Evolutionary conservation across 805 yeast species (phyloP).

Genomic region (Schizosaccharomyces lindneri): DNA sequence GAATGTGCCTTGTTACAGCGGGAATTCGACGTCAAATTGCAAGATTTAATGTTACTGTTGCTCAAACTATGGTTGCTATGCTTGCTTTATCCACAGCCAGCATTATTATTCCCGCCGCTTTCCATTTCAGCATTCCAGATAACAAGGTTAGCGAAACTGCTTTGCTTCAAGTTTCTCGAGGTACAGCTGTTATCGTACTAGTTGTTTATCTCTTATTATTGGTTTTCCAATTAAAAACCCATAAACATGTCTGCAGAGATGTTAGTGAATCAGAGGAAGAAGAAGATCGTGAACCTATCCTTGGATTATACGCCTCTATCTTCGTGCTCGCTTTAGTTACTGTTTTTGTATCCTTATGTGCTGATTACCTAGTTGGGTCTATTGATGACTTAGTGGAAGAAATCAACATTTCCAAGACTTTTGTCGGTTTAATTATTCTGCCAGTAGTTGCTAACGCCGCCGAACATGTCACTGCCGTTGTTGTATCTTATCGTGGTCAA

Average conservation of each 20-base stretch:
- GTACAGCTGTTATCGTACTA: slow-evolving; percentile 58
- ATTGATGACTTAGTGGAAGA: slow-evolving; percentile 69
- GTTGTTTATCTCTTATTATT: slow-evolving; percentile 55
- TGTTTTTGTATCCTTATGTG: slow-evolving; percentile 61
- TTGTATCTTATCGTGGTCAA: slow-evolving; percentile 84
- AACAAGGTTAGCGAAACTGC: slow-evolving; percentile 17
- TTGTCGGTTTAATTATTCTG: slow-evolving; percentile 74
- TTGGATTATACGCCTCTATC: slow-evolving; percentile 21
- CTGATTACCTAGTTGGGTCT: slow-evolving; percentile 80
- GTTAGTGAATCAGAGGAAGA: slow-evolving; percentile 30
- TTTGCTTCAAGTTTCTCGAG: slow-evolving; percentile 58
- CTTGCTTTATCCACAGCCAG: slow-evolving; percentile 81
- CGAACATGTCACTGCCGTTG: slow-evolving; percentile 88
- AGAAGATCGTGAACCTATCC: slow-evolving; percentile 20
- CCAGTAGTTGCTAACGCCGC: slow-evolving; percentile 98
- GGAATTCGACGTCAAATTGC: slow-evolving; percentile 73
- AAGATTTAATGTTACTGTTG: slow-evolving; percentile 81
- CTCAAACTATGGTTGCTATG: slow-evolving; percentile 89
- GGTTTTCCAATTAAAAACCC: slow-evolving; percentile 73
- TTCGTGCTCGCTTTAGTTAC: slow-evolving; percentile 37
- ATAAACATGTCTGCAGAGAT: slow-evolving; percentile 23
- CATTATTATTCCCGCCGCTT: slow-evolving; percentile 82
- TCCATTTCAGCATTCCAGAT: slow-evolving; percentile 39
- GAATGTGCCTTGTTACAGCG: slow-evolving; percentile 87
- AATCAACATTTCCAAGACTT: slow-evolving; percentile 78